Base-by-base conservation (phyloP, 176 grass and related monocot genomes). In the Rhynchospora breviuscula region DNA sequence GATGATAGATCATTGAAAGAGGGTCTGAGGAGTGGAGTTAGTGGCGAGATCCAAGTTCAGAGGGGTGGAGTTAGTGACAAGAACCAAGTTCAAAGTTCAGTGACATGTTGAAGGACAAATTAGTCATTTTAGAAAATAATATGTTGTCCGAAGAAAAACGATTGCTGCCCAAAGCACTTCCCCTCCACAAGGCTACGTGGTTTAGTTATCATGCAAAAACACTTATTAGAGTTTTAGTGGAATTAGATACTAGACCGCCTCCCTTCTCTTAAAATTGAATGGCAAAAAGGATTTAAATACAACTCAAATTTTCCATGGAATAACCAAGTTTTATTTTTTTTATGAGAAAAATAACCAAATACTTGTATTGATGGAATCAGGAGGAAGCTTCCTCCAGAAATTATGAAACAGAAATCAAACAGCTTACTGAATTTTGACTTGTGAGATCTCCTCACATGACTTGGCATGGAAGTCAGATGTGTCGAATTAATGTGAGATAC, bases 321-420 rank as follows among this genome's bases (percentile, higher is more conserved):
- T 40, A 40, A 23, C 17, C 59, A 60, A 80, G 33, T 80, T 63
- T 81, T 81, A 59, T 44, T 81, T 8, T 29, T 29, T 81, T 47
- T 29, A 45, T 26, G 12, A 47, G n/a, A 48, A 59, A 63, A 14
- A 35, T 18, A 81, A 46, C 7, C 1, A 19, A 14, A 21, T 26
- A 51, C 2, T 44, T 68, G 25, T 43, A 67, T 12, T 52, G 52
- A 79, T 79, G 23, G 6, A 59, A 81, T 4, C 57, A n/a, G 63
- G 43, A 67, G 45, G 80, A 82, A 82, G 15, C 62, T 82, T 82
- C 79, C 33, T 67, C 40, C 62, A 63, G 22, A 65, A 82, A 82
- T 65, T 7, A 67, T 82, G 80, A 82, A 82, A 67, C 80, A 67
- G 80, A 67, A 82, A 49, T 67, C 45, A 82, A 82, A 52, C 67